A percentile compares a stretch with the other conserved stretches of the same genome.
phyloP scores from a whole-genome alignment of 2,329 filamentous ascomycete genomes.

The Juglanconis oblonga region DNA sequence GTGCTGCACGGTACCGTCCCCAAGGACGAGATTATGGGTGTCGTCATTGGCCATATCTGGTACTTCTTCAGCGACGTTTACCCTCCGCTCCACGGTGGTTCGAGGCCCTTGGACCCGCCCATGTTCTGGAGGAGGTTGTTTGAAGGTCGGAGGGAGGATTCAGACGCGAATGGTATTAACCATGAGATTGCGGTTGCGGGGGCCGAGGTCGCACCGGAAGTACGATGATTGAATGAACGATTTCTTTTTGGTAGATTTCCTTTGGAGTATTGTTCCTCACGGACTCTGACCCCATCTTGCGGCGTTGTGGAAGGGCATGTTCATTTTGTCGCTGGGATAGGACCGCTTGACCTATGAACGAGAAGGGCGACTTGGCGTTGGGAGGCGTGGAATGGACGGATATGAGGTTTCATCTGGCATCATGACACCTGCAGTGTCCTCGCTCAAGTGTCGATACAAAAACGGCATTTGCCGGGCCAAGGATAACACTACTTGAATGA shows the following conservation, averaged over 20 bases:
- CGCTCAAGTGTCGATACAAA: neutral
- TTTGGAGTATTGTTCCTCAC: neutral
- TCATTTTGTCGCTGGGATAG: neutral
- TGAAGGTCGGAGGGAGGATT: conserved; percentile 51
- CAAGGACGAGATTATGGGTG: conserved; percentile 94
- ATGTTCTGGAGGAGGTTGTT: conserved; percentile 87
- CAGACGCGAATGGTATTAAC: conserved; percentile 53
- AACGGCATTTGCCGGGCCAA: neutral
- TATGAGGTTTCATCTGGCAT: neutral
- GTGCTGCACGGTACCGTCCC: conserved; percentile 87
- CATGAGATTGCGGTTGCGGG: conserved; percentile 62
- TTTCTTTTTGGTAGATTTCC: neutral
- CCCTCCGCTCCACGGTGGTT: conserved; percentile 81
- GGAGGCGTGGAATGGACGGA: neutral
- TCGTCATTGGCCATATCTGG: conserved; percentile 92
- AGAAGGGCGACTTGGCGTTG: conserved; percentile 8
- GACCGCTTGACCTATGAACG: neutral
- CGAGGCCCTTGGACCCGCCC: conserved; percentile 84
- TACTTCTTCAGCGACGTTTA: conserved; percentile 99
- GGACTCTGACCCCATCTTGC: conserved; percentile 1
- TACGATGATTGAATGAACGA: conserved; percentile 25
- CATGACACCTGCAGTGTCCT: neutral
- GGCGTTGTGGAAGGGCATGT: conserved; percentile 9
- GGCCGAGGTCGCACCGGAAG: conserved; percentile 34
- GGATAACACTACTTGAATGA: conserved; percentile 5